phyloP scores from a whole-genome alignment of 306 rosid species.

The Aeschynomene evenia region DNA sequence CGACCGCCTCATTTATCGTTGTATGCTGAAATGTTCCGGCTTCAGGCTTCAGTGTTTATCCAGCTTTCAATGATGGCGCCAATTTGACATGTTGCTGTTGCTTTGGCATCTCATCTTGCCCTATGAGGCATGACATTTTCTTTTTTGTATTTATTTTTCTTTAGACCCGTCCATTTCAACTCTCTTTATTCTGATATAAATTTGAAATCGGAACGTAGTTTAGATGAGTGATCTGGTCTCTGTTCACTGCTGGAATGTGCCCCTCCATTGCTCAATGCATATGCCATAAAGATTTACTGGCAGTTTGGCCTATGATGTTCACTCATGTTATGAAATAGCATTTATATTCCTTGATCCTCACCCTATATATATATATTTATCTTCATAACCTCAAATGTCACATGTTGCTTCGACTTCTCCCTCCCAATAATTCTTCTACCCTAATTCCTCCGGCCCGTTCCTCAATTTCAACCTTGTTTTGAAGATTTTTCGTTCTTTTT shows the following conservation, averaged over 20 bases:
- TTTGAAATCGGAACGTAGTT: slow-evolving; percentile 9
- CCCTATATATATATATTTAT: no score
- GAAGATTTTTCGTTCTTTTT: no score
- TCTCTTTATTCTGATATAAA: background rate
- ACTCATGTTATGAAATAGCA: background rate
- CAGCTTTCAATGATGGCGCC: slow-evolving; percentile 16
- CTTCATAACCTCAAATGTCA: no score
- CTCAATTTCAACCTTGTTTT: no score
- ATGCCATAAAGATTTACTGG: background rate
- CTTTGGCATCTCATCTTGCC: background rate
- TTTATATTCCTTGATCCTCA: no score
- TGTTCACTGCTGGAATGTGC: slow-evolving; percentile 21
- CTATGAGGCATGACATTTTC: background rate
- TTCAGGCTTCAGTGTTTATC: slow-evolving; percentile 12
- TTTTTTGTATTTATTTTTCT: background rate
- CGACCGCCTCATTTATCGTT: background rate
- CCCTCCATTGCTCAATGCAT: background rate
- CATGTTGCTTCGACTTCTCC: no score
- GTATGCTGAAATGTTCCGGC: slow-evolving; percentile 6
- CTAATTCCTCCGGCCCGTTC: no score
- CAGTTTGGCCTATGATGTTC: background rate
- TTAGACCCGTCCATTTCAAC: background rate
- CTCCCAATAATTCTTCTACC: no score
- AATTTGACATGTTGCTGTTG: slow-evolving; percentile 15
- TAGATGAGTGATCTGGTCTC: slow-evolving; percentile 17